A percentile compares a stretch with the other conserved stretches of the same genome.
These are phyloP conservation scores for Erodium moschatum DNA, from an alignment of 441 rosid species.

Conservation along the genomic window DNA sequence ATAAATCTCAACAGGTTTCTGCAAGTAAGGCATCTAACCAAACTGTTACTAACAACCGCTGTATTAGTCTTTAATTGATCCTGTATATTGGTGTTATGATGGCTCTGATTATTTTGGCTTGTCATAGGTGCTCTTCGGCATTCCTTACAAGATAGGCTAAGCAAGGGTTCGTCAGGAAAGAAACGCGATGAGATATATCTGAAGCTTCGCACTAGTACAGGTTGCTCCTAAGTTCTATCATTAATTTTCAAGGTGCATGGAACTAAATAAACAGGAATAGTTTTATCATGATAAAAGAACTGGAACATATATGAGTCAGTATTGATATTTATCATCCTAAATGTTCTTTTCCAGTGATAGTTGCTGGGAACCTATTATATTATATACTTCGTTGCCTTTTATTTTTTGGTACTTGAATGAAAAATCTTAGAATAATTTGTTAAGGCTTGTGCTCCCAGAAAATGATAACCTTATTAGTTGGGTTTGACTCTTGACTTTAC, in stretches of 20 bases:
- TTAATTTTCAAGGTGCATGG: conserved; percentile 1
- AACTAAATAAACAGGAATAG: too few relatives aligned
- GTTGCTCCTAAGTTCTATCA: conserved; percentile 25
- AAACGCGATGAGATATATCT: conserved; percentile 73
- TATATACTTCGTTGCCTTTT: too few relatives aligned
- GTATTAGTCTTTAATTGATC: background rate
- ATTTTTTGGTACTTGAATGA: too few relatives aligned
- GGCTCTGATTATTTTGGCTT: conserved; percentile 20
- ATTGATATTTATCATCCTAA: background rate
- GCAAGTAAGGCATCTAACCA: conserved; percentile 51
- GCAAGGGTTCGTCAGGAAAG: conserved; percentile 75
- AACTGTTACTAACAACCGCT: conserved; percentile 5
- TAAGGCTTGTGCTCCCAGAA: too few relatives aligned
- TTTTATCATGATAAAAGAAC: too few relatives aligned
- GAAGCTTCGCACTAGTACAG: conserved; percentile 81
- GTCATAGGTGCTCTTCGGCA: conserved; percentile 75
- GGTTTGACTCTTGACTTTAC: too few relatives aligned
- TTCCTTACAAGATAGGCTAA: conserved; percentile 78
- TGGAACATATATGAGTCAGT: background rate
- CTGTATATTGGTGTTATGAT: conserved; percentile 6
- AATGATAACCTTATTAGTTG: too few relatives aligned
- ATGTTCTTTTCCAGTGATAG: too few relatives aligned
- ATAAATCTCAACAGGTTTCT: conserved; percentile 74
- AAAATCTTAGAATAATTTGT: too few relatives aligned
- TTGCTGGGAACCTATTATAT: too few relatives aligned